Base-by-base conservation (phyloP, 2,329 filamentous ascomycete species). In the Epichloe aotearoae region DNA sequence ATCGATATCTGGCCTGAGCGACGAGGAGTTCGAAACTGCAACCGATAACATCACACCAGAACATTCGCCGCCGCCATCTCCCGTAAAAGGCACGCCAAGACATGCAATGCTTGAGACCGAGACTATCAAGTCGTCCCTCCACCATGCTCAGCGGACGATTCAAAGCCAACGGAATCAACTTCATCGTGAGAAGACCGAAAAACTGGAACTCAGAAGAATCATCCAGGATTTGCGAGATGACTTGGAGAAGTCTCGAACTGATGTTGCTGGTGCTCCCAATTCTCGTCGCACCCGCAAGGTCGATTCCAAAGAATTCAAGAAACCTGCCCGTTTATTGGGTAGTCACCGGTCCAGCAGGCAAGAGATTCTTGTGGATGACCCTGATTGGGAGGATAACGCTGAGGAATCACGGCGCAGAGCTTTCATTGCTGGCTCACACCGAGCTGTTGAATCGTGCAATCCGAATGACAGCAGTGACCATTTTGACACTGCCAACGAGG, bases 181-280 rank as follows among this genome's bases (percentile, higher is more conserved):
- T 45, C 91, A 98, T 66, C 86, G 93, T 36, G 93, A 98, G 67
- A 98, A 97, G 81, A 96, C 91, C 0, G 93, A 98, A 67, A 98
- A 96, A 73, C 79, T 97, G 30, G 93, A 98, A 68, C 79, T 97
- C 50, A 90, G 88, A 69, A 86, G 91, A 53, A 88, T 98, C 78
- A 79, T 97, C 33, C 91, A 97, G 69, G 93, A 98, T 61, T 85
- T 91, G 23, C 83, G 90, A 37, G 93, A 98, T 63, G 93, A 98
- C 61, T 71, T 98, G 30, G 93, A 86, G 61, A 76, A 88, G 66
- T 69, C 80, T 45, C 79, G 82, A 53, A 79, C 73, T 51, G 77
- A 80, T 34, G 69, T 68, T 45, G 63, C 55, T 20, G 65, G 67
- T 47, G 64, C 68, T 20, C 59, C 67, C 50, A 59, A 72, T 65